A percentile compares a stretch with the other conserved stretches of the same genome.
phyloP scores from a whole-genome alignment of 768 basidiomycete species.

The Lentinula raphanica region DNA sequence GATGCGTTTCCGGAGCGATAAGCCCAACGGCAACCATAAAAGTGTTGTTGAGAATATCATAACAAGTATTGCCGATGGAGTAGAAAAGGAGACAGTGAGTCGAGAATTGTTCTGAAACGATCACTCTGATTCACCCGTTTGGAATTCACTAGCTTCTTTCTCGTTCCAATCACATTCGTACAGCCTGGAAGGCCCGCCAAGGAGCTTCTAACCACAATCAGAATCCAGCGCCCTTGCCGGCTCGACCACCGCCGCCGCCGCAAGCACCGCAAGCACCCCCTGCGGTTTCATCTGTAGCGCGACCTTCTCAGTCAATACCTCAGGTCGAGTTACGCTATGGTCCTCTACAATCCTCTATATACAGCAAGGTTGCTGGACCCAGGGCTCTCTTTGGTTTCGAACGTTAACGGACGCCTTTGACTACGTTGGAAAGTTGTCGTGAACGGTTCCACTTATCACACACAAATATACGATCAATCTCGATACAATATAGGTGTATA shows the following conservation, averaged over 20 bases:
- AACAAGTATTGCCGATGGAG: constrained; percentile 88
- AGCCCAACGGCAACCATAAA: constrained; percentile 86
- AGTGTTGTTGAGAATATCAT: constrained; percentile 85
- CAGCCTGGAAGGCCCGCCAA: constrained; percentile 69
- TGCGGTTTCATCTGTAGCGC: constrained; percentile 9
- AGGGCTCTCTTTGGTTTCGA: constrained; percentile 57
- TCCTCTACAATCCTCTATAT: constrained; percentile 54
- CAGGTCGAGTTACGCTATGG: constrained; percentile 52
- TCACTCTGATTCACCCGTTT: not conserved
- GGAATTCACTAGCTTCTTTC: constrained; percentile 53
- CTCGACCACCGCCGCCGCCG: constrained; percentile 19
- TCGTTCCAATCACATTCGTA: constrained; percentile 57
- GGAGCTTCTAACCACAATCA: constrained; percentile 27
- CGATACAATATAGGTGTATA: too few relatives aligned
- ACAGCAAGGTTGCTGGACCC: constrained; percentile 76
- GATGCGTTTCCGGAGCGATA: constrained; percentile 94
- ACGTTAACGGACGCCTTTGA: constrained; percentile 34
- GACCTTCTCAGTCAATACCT: constrained; percentile 17
- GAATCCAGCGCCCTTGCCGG: constrained; percentile 15
- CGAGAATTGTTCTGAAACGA: not conserved
- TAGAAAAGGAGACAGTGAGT: constrained; percentile 81
- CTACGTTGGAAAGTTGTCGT: not conserved
- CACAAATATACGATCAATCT: too few relatives aligned
- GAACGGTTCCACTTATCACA: too few relatives aligned
- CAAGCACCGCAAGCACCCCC: too few relatives aligned